A percentile compares a stretch with the other conserved stretches of the same genome.
phyloP scores from a whole-genome alignment of 441 rosid species.

The Pelargonium citronellum region DNA sequence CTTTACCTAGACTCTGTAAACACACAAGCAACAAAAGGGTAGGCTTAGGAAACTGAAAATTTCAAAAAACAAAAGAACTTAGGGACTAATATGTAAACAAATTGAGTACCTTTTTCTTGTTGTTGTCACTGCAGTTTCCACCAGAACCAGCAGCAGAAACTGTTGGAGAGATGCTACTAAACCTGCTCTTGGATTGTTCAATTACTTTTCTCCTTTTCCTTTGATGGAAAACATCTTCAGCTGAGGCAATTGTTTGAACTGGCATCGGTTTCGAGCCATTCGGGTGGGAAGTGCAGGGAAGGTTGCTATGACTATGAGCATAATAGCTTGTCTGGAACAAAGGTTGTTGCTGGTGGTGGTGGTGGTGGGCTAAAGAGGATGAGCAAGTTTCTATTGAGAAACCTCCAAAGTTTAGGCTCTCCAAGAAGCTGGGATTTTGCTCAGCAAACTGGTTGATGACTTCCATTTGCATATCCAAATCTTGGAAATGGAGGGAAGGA shows the following conservation, averaged over 20 bases:
- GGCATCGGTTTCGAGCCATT: neutral
- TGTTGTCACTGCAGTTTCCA: slow-evolving; percentile 9
- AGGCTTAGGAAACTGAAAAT: neutral
- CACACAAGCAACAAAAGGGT: neutral
- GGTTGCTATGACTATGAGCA: neutral
- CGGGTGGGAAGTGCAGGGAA: no score
- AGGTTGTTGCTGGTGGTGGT: neutral
- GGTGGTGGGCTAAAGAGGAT: neutral
- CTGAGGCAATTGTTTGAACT: slow-evolving; percentile 5
- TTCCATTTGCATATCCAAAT: slow-evolving; percentile 4
- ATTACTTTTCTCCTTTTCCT: slow-evolving; percentile 26
- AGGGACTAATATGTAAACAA: slow-evolving; percentile 9
- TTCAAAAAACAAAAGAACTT: neutral
- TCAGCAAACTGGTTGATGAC: slow-evolving; percentile 8
- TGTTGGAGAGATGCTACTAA: neutral
- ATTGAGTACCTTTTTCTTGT: slow-evolving; percentile 1
- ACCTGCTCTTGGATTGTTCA: neutral
- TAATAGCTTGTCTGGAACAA: slow-evolving; percentile 5
- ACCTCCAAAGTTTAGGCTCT: neutral
- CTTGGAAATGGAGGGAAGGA: neutral
- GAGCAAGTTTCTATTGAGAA: neutral
- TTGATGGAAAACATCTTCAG: slow-evolving; percentile 18
- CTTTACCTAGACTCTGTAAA: slow-evolving; percentile 27
- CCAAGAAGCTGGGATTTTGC: slow-evolving; percentile 2
- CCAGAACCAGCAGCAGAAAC: slow-evolving; percentile 1